phyloP scores from a whole-genome alignment of 371 early-diverging fungal species.

The Mucor irregularis region DNA sequence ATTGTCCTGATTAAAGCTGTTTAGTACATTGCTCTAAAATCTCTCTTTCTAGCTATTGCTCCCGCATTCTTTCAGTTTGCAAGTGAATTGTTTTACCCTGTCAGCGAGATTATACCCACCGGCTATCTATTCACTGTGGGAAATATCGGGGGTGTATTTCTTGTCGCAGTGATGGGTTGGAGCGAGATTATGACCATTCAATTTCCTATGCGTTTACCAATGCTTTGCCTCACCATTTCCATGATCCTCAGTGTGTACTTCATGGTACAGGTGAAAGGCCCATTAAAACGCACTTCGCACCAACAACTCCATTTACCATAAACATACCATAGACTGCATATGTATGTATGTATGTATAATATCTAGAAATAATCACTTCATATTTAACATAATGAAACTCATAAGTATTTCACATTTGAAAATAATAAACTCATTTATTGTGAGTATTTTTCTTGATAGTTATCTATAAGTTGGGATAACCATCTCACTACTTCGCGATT shows the following conservation, averaged over 20 bases:
- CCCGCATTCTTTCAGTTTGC: slow-evolving; percentile 58
- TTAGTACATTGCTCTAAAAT: not conserved
- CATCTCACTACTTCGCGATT: too few species aligned
- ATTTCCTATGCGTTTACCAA: slow-evolving; percentile 44
- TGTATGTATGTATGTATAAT: too few species aligned
- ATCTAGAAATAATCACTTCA: too few species aligned
- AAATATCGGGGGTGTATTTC: slow-evolving; percentile 40
- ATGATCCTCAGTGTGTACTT: slow-evolving; percentile 25
- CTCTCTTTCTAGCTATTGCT: slow-evolving; percentile 36
- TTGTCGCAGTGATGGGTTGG: slow-evolving; percentile 50
- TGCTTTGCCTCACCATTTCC: slow-evolving; percentile 25
- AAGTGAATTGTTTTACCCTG: slow-evolving; percentile 43
- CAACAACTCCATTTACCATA: slow-evolving; percentile 2
- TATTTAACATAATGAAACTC: too few species aligned
- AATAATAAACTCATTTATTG: too few species aligned
- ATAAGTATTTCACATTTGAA: too few species aligned
- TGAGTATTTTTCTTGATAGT: too few species aligned
- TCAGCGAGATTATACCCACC: slow-evolving; percentile 53
- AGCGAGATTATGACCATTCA: slow-evolving; percentile 20
- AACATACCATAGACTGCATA: too few species aligned
- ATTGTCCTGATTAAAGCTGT: not conserved
- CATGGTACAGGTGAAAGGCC: slow-evolving; percentile 36
- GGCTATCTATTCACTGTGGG: slow-evolving; percentile 48
- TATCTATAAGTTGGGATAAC: too few species aligned
- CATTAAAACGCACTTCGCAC: slow-evolving; percentile 29